These are phyloP conservation scores for Aethionema arabicum DNA, from an alignment of 345 rosid genomes.

Conservation along the genomic window DNA sequence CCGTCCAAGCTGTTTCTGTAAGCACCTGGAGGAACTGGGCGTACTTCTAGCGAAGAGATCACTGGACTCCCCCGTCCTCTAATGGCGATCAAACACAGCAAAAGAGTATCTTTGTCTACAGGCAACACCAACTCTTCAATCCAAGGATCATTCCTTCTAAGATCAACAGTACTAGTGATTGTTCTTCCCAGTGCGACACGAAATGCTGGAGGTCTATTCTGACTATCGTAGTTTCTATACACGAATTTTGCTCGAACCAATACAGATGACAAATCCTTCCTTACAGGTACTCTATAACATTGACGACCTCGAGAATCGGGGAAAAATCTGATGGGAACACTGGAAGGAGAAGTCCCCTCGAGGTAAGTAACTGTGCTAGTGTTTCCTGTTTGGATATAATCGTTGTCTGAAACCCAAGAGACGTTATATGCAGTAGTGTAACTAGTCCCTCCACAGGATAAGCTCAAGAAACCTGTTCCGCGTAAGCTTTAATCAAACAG, in stretches of 20 bases:
- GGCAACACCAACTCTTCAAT: slow-evolving; percentile 76
- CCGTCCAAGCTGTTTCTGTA: slow-evolving; percentile 52
- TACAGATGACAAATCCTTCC: slow-evolving; percentile 52
- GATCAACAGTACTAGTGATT: slow-evolving; percentile 54
- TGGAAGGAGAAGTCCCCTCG: slow-evolving; percentile 41
- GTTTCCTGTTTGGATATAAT: slow-evolving; percentile 61
- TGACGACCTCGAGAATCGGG: slow-evolving; percentile 46
- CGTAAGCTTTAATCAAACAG: slow-evolving; percentile 15
- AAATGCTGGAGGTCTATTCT: slow-evolving; percentile 64
- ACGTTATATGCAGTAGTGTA: slow-evolving; percentile 54
- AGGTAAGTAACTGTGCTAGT: slow-evolving; percentile 39
- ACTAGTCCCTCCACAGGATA: slow-evolving; percentile 68
- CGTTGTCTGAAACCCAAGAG: slow-evolving; percentile 61
- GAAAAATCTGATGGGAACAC: slow-evolving; percentile 58
- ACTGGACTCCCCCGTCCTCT: slow-evolving; percentile 62
- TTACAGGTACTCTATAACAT: slow-evolving; percentile 65
- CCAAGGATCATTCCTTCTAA: slow-evolving; percentile 69
- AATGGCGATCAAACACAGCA: slow-evolving; percentile 55
- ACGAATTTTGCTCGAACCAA: slow-evolving; percentile 71
- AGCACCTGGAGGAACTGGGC: slow-evolving; percentile 77
- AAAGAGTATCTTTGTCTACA: slow-evolving; percentile 44
- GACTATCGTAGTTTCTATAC: slow-evolving; percentile 75
- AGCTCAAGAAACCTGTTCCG: slow-evolving; percentile 78
- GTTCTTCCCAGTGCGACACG: slow-evolving; percentile 70
- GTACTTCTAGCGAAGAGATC: slow-evolving; percentile 72